Evolutionary conservation across 2,329 filamentous ascomycete species (phyloP), one percentile per base, ranked within the genome.

Genomic region (Ceratocystis cacaofunesta): DNA sequence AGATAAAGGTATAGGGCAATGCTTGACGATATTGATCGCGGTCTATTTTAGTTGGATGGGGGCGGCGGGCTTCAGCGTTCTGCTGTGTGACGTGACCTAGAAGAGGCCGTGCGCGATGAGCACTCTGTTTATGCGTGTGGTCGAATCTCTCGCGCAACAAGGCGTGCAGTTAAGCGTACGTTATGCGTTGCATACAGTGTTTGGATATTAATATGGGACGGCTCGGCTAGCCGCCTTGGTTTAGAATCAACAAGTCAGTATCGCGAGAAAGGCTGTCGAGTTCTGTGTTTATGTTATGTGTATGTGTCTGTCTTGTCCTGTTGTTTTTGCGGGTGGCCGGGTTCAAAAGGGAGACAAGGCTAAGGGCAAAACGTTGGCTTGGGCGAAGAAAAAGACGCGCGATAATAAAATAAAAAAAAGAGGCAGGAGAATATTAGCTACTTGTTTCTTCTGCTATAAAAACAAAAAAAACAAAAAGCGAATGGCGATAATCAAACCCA

Each of bases 51-150:
- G 48, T n/a, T 25, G n/a, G 19, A n/a, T 52, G n/a, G 8, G 52
- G 52, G 28, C 52, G 52, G 52, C 52, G 52, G 52, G 10, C 22
- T 30, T n/a, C 7, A 28, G 22, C 15, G 30, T 28, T 25, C 52
- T 19, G 52, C 52, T 57, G 52, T 57, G 52, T 57, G 52, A 57
- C 52, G 52, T 57, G 52, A 57, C 48, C 48, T 4, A 22, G 48
- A 22, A 25, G 25, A 57, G 52, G 52, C 52, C 52, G 52, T 57
- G 52, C 52, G 15, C 52, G 52, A 12, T 57, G 22, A 28, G 22
- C 19, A 55, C 19, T 10, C 30, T 57, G 52, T 30, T 57, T 28
- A 57, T 57, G 52, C 22, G 52, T 25, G 22, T 25, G 22, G 28
- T 57, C 22, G 22, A 32, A 32, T 28, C 52, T 57, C 25, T 57